Percentiles rank a stretch among this genome's conserved stretches.
These are phyloP conservation scores for Fraxinus sp. DNA, from an alignment of 305 asterid species.

Conservation along the genomic window DNA sequence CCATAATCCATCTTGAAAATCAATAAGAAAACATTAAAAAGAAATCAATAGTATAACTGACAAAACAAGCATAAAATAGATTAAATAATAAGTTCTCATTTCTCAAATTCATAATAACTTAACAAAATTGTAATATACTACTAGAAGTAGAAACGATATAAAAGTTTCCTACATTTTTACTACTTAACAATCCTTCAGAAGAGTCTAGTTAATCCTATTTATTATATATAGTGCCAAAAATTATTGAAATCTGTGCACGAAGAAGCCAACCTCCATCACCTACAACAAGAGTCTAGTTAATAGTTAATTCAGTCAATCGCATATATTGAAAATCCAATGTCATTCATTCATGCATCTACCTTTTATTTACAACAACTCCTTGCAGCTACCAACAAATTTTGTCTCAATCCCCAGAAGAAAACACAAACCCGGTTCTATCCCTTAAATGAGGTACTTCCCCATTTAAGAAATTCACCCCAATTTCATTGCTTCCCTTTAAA, in stretches of 20 bases:
- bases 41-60: background rate
- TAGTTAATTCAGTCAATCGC: background rate
- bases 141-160: background rate
- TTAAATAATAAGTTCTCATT: background rate
- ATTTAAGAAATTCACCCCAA: background rate
- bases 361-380: background rate
- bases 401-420: background rate
- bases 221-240: background rate
- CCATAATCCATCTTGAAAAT: background rate
- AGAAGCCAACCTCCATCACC: background rate
- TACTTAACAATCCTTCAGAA: background rate
- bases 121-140: background rate
- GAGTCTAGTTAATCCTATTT: background rate
- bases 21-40: background rate
- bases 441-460: background rate
- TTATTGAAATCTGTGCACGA: background rate
- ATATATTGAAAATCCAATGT: background rate
- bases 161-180: background rate
- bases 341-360: background rate
- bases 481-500: background rate
- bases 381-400: background rate
- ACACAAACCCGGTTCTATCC: background rate
- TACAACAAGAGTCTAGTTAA: background rate
- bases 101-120: background rate
- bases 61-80: background rate